Conservation (phyloP, 352 stramenopile species). For the Pythium coloratum region DNA sequence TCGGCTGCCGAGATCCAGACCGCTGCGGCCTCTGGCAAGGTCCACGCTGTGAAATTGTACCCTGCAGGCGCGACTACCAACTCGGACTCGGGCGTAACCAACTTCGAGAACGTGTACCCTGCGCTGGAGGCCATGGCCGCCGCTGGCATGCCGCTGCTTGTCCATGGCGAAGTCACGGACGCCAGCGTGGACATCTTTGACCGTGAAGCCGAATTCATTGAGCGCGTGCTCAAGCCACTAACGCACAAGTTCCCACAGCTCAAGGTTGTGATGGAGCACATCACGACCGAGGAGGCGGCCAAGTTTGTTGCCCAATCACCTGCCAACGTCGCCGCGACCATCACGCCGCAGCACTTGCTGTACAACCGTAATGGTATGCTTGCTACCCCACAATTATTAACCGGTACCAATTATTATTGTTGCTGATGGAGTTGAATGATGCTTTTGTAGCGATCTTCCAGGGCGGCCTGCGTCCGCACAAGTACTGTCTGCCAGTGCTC, state of each 20-base stretch:
- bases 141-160: slow-evolving; percentile 92
- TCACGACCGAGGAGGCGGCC: slow-evolving; percentile 96
- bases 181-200: slow-evolving; percentile 97
- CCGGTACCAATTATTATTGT: slow-evolving; percentile 1
- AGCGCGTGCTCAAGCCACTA: slow-evolving; percentile 94
- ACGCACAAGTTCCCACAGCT: slow-evolving; percentile 92
- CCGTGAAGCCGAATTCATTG: slow-evolving; percentile 96
- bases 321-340: slow-evolving; percentile 95
- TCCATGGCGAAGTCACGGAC: slow-evolving; percentile 97
- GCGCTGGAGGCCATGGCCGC: slow-evolving; percentile 80
- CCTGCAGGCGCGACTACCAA: slow-evolving; percentile 99
- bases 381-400: not conserved
- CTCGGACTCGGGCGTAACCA: slow-evolving; percentile 96
- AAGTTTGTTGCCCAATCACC: slow-evolving; percentile 91
- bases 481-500: slow-evolving; percentile 99
- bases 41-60: slow-evolving; percentile 98
- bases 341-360: slow-evolving; percentile 99
- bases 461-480: slow-evolving; percentile 96
- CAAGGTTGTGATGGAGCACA: slow-evolving; percentile 99
- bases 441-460: slow-evolving; percentile 71
- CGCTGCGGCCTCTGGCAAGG: slow-evolving; percentile 84
- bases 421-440: not conserved
- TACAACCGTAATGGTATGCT: slow-evolving; percentile 96
- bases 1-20: slow-evolving; percentile 94
- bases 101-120: slow-evolving; percentile 93